These are phyloP conservation scores for Pseudogymnoascus sp. DNA, from an alignment of 2,329 filamentous ascomycete species.

Conservation along the genomic window DNA sequence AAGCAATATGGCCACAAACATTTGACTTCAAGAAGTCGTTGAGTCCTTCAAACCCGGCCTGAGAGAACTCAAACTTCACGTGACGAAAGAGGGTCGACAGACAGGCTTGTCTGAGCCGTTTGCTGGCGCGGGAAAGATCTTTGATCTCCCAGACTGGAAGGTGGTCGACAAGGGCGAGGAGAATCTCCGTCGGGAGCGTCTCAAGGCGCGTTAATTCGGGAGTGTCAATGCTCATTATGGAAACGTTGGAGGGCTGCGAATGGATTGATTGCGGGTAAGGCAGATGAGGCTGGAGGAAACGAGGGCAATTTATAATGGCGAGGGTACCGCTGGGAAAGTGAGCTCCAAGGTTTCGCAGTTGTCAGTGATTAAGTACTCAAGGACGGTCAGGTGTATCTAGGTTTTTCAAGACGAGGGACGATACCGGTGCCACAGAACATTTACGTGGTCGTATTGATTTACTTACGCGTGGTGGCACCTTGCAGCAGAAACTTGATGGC, in stretches of 20 bases:
- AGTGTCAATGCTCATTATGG: neutral
- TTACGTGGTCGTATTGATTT: neutral
- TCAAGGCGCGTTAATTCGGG: neutral
- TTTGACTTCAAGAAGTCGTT: constrained; percentile 13
- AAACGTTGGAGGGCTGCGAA: neutral
- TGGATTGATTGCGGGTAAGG: constrained; percentile 1
- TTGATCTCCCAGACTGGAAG: constrained; percentile 11
- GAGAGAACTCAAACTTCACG: constrained; percentile 14
- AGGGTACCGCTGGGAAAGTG: neutral
- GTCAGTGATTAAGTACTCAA: neutral
- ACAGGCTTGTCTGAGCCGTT: constrained; percentile 13
- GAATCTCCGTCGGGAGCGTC: constrained; percentile 10
- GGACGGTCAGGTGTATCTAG: neutral
- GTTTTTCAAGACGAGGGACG: neutral
- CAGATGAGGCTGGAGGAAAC: neutral
- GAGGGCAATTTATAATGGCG: neutral
- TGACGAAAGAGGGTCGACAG: constrained; percentile 12
- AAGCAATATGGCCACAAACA: constrained; percentile 11
- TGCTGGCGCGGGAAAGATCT: constrained; percentile 13
- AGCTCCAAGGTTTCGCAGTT: neutral
- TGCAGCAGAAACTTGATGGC: neutral
- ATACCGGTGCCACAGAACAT: neutral
- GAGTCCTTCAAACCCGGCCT: constrained; percentile 12
- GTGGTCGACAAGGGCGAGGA: constrained; percentile 9
- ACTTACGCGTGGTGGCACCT: neutral